These are phyloP conservation scores for Calonectria montana DNA, from an alignment of 2,329 filamentous ascomycete species.

Conservation along the genomic window DNA sequence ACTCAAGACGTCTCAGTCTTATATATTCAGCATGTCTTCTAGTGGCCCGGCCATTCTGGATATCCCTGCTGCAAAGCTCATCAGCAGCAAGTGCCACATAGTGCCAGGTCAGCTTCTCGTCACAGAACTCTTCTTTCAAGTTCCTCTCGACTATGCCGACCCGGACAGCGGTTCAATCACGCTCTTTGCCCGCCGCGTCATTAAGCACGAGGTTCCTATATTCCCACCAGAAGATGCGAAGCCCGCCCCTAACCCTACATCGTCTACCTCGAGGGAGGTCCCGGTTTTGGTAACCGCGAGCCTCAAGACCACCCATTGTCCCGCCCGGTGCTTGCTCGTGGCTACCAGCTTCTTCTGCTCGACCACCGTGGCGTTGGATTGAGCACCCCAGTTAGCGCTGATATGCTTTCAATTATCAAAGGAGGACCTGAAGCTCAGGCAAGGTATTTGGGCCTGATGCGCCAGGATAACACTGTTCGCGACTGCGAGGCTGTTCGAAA, in stretches of 20 bases:
- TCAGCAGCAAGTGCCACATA: constrained; percentile 56
- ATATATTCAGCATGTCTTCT: constrained; percentile 17
- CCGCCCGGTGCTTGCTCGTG: constrained; percentile 77
- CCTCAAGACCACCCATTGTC: constrained; percentile 81
- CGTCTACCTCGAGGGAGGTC: constrained; percentile 87
- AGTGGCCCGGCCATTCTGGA: constrained; percentile 29
- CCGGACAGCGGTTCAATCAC: constrained; percentile 71
- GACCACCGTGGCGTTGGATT: constrained; percentile 92
- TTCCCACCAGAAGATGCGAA: constrained; percentile 53
- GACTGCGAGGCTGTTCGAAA: constrained; percentile 89
- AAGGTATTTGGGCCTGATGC: constrained; percentile 84
- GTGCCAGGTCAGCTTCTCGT: constrained; percentile 76
- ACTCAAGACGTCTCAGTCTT: background rate
- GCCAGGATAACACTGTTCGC: constrained; percentile 89
- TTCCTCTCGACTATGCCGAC: constrained; percentile 81
- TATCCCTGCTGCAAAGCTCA: constrained; percentile 52
- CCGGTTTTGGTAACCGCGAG: constrained; percentile 79
- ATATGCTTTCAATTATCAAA: constrained; percentile 68
- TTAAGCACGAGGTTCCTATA: constrained; percentile 73
- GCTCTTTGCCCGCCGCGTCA: constrained; percentile 82
- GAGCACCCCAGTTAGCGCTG: constrained; percentile 81
- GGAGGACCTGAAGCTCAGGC: constrained; percentile 77
- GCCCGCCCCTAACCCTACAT: constrained; percentile 63
- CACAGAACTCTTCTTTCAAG: constrained; percentile 87
- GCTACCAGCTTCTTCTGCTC: constrained; percentile 88